Evolutionary conservation across 345 rosid genomes (phyloP).

Genomic region (Lagerstroemia speciosa): DNA sequence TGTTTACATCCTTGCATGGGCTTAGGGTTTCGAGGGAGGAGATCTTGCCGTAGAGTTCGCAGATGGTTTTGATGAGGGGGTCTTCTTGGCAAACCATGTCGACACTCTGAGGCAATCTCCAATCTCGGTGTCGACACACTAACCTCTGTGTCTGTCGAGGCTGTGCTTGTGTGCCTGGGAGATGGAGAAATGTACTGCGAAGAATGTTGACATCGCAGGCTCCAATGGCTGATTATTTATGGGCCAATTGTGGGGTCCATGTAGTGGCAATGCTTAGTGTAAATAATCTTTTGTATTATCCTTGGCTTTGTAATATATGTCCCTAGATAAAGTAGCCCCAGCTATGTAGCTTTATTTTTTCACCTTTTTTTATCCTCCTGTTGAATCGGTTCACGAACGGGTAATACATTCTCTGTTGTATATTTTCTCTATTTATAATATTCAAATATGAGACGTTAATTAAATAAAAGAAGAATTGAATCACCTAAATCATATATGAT

Average conservation of each 20-base stretch:
- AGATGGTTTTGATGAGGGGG: slow-evolving; percentile 41
- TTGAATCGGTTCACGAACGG: no score
- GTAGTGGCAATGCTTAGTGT: not conserved
- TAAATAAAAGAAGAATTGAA: no score
- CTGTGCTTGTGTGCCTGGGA: not conserved
- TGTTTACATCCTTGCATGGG: slow-evolving; percentile 79
- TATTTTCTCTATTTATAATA: no score
- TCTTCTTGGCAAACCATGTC: slow-evolving; percentile 80
- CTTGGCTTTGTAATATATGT: no score
- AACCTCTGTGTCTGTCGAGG: not conserved
- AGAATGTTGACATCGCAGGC: slow-evolving; percentile 1
- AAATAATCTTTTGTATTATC: no score
- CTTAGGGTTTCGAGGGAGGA: slow-evolving; percentile 55
- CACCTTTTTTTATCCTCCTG: no score
- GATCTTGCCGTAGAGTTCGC: slow-evolving; percentile 53
- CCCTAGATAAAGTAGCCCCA: no score
- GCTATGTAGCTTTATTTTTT: no score
- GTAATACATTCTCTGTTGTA: no score
- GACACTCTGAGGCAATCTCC: slow-evolving; percentile 35
- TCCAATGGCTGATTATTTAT: slow-evolving; percentile 12
- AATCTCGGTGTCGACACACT: not conserved
- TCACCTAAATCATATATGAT: no score
- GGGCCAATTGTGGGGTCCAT: slow-evolving; percentile 2
- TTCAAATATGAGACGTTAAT: no score
- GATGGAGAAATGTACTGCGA: not conserved